These are phyloP conservation scores for Talaromyces sp. DNA, from an alignment of 2,329 filamentous ascomycete species.

Conservation along the genomic window DNA sequence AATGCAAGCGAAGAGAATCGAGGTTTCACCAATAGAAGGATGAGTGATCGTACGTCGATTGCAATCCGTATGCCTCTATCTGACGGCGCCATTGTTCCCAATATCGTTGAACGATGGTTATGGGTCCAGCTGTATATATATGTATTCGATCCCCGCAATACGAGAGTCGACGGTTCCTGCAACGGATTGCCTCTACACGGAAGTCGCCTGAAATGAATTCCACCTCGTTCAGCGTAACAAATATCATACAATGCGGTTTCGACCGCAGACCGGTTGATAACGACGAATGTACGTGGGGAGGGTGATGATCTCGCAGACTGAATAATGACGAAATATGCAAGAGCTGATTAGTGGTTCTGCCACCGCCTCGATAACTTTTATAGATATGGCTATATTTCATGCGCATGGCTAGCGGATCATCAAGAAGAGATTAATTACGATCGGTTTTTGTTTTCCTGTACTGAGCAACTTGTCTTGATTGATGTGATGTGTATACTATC, in stretches of 20 bases:
- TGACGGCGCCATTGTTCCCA: constrained; percentile 5
- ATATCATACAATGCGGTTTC: background rate
- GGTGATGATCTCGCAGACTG: background rate
- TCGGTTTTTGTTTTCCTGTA: background rate
- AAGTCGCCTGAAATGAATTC: background rate
- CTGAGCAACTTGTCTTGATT: background rate
- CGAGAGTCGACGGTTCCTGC: background rate
- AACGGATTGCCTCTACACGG: background rate
- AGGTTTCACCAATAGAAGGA: background rate
- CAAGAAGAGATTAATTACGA: background rate
- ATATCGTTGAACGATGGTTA: background rate
- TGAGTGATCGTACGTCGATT: constrained; percentile 19
- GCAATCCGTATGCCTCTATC: constrained; percentile 20
- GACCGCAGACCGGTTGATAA: background rate
- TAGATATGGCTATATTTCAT: background rate
- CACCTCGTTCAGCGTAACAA: background rate
- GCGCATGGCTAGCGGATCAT: background rate
- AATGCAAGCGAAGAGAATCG: background rate
- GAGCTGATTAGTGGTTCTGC: constrained; percentile 7
- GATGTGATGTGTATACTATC: background rate
- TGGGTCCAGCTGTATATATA: background rate
- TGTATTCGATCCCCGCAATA: constrained; percentile 3
- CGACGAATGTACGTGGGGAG: background rate
- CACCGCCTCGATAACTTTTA: constrained; percentile 1
- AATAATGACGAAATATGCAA: constrained; percentile 7